Evolutionary conservation across 2,329 filamentous ascomycete genomes (phyloP).

Genomic region (Gyromitra esculenta): DNA sequence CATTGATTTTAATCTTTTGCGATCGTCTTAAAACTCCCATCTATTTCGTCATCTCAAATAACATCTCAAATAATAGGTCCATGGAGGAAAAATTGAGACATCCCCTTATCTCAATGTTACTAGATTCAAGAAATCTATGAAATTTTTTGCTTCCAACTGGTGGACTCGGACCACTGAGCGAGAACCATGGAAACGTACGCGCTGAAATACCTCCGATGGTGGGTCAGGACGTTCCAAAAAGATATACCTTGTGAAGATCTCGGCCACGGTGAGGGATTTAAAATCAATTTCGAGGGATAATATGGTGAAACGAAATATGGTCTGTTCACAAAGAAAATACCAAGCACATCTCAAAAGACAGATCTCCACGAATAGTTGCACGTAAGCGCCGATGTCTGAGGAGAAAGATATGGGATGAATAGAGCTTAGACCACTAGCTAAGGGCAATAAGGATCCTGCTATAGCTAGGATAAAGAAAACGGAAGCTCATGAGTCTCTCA

Average conservation of each 20-base stretch:
- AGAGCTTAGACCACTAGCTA: neutral
- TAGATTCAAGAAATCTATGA: neutral
- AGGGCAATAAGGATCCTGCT: conserved; percentile 5
- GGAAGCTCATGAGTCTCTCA: conserved; percentile 11
- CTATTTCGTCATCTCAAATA: neutral
- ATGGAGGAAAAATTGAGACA: neutral
- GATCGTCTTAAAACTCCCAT: neutral
- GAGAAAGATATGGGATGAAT: conserved; percentile 3
- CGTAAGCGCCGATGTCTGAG: neutral
- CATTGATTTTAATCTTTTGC: neutral
- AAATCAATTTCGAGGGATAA: conserved; percentile 1
- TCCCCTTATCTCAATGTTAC: neutral
- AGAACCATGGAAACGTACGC: conserved; percentile 14
- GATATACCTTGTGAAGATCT: neutral
- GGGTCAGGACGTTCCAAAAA: neutral
- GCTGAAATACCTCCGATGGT: neutral
- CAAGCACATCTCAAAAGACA: conserved; percentile 21
- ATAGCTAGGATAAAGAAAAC: conserved; percentile 14
- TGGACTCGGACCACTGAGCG: conserved; percentile 4
- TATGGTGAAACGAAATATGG: conserved; percentile 10
- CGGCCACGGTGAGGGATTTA: conserved; percentile 27
- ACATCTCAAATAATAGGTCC: no score
- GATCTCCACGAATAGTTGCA: conserved; percentile 14
- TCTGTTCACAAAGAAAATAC: conserved; percentile 23
- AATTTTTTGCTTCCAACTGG: neutral